These are phyloP conservation scores for Penicillium crystallinum DNA, from an alignment of 495 filamentous ascomycete species.

Conservation along the genomic window DNA sequence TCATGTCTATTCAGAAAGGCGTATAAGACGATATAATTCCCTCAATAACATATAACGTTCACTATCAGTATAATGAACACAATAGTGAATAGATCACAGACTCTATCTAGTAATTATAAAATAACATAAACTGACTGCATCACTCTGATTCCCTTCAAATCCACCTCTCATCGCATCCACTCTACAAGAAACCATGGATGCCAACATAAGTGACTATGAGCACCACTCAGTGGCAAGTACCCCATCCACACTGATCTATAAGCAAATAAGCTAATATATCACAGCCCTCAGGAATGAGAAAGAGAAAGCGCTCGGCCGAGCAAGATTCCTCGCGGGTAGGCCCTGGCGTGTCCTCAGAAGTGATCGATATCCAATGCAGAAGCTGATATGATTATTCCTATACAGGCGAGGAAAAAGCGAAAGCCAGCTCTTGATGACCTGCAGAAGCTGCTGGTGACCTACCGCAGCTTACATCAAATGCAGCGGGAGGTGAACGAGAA, in stretches of 20 bases:
- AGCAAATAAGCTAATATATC: not conserved
- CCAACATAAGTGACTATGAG: not conserved
- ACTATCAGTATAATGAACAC: not conserved
- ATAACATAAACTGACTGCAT: not conserved
- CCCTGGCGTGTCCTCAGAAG: not conserved
- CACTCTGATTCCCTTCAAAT: not conserved
- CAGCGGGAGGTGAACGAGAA: not conserved
- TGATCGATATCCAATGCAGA: not conserved
- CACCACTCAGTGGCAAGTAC: not conserved
- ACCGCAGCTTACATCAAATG: not conserved
- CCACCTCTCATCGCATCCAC: not conserved
- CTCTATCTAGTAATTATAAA: too few relatives aligned
- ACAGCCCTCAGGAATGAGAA: not conserved
- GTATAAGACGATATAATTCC: not conserved
- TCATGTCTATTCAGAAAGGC: not conserved
- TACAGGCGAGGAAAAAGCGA: not conserved
- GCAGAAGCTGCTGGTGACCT: not conserved
- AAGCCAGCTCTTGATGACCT: not conserved
- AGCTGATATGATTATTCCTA: not conserved
- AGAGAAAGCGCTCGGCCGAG: not conserved
- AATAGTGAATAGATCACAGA: too few relatives aligned
- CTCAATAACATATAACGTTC: not conserved
- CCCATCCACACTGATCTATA: not conserved
- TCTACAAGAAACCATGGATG: not conserved
- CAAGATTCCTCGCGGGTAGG: not conserved